Evolutionary conservation across 192 early-diverging fungal species (phyloP).

Genomic region (Paraglomus brasilianum): DNA sequence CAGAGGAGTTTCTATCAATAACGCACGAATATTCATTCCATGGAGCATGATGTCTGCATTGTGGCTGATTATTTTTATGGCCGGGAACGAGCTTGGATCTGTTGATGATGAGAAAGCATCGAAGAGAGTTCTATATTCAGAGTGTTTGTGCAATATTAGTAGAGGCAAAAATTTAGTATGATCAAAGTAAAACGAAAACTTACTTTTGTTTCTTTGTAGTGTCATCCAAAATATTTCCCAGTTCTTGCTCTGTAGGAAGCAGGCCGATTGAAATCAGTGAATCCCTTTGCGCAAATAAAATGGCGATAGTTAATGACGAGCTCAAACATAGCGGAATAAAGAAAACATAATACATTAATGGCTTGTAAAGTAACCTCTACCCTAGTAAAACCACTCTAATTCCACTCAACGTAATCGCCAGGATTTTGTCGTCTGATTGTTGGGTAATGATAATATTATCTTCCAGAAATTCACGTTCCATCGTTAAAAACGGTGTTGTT

Average conservation of each 20-base stretch:
- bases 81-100: slow-evolving; percentile 3
- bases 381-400: slow-evolving; percentile 13
- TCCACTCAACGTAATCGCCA: slow-evolving; percentile 18
- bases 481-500: neutral
- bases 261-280: neutral
- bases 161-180: too few relatives aligned
- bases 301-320: too few relatives aligned
- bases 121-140: slow-evolving; percentile 24
- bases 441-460: slow-evolving; percentile 17
- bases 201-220: too few relatives aligned
- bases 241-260: slow-evolving; percentile 9
- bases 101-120: neutral
- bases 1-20: slow-evolving; percentile 11
- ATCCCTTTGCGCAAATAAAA: too few relatives aligned
- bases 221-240: too few relatives aligned
- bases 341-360: too few relatives aligned
- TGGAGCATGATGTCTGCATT: slow-evolving; percentile 19
- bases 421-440: neutral
- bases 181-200: too few relatives aligned
- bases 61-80: slow-evolving; percentile 13
- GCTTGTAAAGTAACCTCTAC: too few relatives aligned
- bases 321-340: too few relatives aligned
- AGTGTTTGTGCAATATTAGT: too few relatives aligned
- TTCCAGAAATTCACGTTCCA: slow-evolving; percentile 9
- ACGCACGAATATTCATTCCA: slow-evolving; percentile 13